Base-by-base conservation (phyloP, 441 rosid species). In the Adansonia madagascariensis region DNA sequence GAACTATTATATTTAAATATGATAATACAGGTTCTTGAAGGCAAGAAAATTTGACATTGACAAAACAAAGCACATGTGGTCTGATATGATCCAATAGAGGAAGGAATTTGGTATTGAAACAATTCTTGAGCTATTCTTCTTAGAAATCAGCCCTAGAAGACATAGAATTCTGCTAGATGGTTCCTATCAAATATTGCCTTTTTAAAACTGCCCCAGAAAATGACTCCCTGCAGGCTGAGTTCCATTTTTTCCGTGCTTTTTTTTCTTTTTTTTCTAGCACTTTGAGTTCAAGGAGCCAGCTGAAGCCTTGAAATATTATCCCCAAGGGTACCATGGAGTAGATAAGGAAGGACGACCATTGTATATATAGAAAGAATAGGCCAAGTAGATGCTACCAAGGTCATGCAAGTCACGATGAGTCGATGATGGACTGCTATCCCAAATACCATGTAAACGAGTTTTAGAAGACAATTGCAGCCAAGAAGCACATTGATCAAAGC, bases 251-350 rank as follows among this genome's bases (percentile, higher is more conserved):
- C 49, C 31, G 31, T 73, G 31, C 31, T 27, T 27, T 27, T 27
- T 27, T 27, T 27, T 27, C 27, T 79, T 44, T 62, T 69, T 68
- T 27, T n/a, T n/a, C n/a, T n/a, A n/a, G n/a, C n/a, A n/a, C n/a
- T n/a, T 94, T 57, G 96, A 91, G 2, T 94, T 90, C 75, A 85
- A 80, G 22, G 98, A 94, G 78, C 49, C 79, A 6, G 75, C 80
- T 57, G 89, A 91, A 84, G 97, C 91, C 55, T 31, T 86, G 84
- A 76, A 88, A 77, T 77, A 87, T 73, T 94, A 94, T 78, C 97
- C 98, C 7, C 98, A 92, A 80, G 98, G 98, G 57, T 88, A 94
- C 81, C 98, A 94, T 66, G 98, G 98, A 35, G 89, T 94, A 52
- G 97, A 92, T 66, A 94, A 89, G 81, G 98, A 94, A 0, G 98